Evolutionary conservation across 2,329 filamentous ascomycete species (phyloP).

Genomic region (Aspergillus carbonarius): DNA sequence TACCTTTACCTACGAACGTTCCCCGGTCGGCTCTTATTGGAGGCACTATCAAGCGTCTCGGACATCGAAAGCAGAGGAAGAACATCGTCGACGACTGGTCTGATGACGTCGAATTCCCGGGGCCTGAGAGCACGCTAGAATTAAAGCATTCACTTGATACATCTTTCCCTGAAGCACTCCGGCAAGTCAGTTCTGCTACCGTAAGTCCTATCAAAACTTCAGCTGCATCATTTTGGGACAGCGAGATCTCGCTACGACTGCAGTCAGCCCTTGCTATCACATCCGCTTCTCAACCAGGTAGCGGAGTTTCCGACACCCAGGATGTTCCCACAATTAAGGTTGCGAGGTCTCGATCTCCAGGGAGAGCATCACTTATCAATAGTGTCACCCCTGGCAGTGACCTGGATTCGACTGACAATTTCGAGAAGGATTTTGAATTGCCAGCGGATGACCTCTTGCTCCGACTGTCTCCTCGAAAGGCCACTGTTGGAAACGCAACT

Average conservation of each 20-base stretch:
- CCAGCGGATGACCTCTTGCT: slow-evolving; percentile 64
- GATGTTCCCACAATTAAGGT: slow-evolving; percentile 68
- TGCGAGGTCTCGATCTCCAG: slow-evolving; percentile 56
- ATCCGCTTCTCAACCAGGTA: slow-evolving; percentile 63
- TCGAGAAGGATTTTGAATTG: slow-evolving; percentile 71
- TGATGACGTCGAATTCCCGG: slow-evolving; percentile 71
- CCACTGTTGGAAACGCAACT: slow-evolving; percentile 64
- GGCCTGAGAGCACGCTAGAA: slow-evolving; percentile 56
- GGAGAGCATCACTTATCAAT: slow-evolving; percentile 52
- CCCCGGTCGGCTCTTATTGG: slow-evolving; percentile 86
- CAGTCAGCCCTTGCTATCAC: slow-evolving; percentile 58
- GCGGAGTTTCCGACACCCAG: slow-evolving; percentile 62
- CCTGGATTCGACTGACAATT: slow-evolving; percentile 59
- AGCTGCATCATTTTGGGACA: slow-evolving; percentile 28
- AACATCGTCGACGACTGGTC: slow-evolving; percentile 78
- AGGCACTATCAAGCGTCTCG: slow-evolving; percentile 88
- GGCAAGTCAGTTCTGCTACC: slow-evolving; percentile 59
- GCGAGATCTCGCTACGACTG: slow-evolving; percentile 47
- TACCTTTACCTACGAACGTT: slow-evolving; percentile 83
- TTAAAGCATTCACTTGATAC: slow-evolving; percentile 63
- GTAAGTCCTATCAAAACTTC: slow-evolving; percentile 41
- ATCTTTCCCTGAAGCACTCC: slow-evolving; percentile 66
- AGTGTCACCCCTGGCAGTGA: slow-evolving; percentile 52
- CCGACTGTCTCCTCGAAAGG: slow-evolving; percentile 59
- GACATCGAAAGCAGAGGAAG: slow-evolving; percentile 69